Conservation (phyloP, 495 filamentous ascomycete genomes). For the Aspergillus leporis region DNA sequence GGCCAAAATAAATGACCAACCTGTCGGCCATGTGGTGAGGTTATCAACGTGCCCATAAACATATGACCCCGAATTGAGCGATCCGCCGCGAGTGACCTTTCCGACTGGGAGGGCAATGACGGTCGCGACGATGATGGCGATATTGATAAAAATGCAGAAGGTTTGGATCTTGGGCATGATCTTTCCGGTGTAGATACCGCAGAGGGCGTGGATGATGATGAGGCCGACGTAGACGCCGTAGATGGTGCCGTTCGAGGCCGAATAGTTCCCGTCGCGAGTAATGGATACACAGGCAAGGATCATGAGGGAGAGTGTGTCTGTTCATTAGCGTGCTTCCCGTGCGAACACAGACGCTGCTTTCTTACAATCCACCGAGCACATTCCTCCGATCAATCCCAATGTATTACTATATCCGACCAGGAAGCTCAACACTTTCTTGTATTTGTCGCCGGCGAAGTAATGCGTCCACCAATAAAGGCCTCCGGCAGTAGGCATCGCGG, state of each 20-base stretch:
- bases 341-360: background rate
- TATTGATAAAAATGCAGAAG: conserved; percentile 61
- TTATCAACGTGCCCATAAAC: conserved; percentile 49
- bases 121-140: conserved; percentile 62
- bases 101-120: conserved; percentile 67
- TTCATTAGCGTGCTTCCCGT: background rate
- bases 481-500: conserved; percentile 69
- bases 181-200: conserved; percentile 54
- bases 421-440: conserved; percentile 64
- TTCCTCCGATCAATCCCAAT: conserved; percentile 63
- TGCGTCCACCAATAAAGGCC: conserved; percentile 75
- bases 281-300: conserved; percentile 60
- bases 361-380: conserved; percentile 61
- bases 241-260: conserved; percentile 56
- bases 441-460: conserved; percentile 60
- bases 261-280: conserved; percentile 63
- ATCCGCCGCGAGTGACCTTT: conserved; percentile 30
- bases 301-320: conserved; percentile 52
- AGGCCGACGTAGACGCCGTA: conserved; percentile 64
- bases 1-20: conserved; percentile 60
- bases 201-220: conserved; percentile 57
- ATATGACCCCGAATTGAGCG: conserved; percentile 39
- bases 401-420: conserved; percentile 74
- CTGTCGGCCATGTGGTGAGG: conserved; percentile 57
- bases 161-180: conserved; percentile 69